Evolutionary conservation across 345 rosid genomes (phyloP).

Genomic region (Crucihimalaya himalaica): DNA sequence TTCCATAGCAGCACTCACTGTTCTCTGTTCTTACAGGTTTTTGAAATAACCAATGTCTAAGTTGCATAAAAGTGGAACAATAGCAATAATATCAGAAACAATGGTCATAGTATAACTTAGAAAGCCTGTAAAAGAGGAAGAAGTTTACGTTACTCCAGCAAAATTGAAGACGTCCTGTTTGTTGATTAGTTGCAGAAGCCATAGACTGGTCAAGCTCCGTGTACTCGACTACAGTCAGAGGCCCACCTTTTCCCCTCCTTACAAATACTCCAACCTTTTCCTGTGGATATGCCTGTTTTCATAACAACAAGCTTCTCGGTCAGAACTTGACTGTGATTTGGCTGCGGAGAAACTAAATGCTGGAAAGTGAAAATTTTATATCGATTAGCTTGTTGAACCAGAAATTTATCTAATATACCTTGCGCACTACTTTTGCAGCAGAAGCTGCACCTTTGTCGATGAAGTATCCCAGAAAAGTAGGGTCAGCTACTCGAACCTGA

Average conservation of each 20-base stretch:
- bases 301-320: constrained; percentile 16
- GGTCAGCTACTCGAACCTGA: constrained; percentile 99
- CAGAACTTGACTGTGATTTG: not conserved
- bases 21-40: not conserved
- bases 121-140: constrained; percentile 6
- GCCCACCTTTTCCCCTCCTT: constrained; percentile 97
- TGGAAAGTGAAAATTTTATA: not conserved
- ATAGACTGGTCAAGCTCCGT: constrained; percentile 81
- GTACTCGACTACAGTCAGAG: constrained; percentile 94
- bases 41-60: not conserved
- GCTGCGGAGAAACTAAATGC: not conserved
- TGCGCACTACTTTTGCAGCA: constrained; percentile 97
- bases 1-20: not conserved
- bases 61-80: constrained; percentile 6
- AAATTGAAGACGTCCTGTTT: constrained; percentile 93
- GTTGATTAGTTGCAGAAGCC: constrained; percentile 87
- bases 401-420: constrained; percentile 51
- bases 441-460: constrained; percentile 87
- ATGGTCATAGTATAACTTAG: not conserved
- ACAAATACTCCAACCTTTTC: constrained; percentile 99
- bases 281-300: constrained; percentile 84
- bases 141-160: constrained; percentile 95
- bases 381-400: not conserved
- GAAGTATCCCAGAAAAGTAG: constrained; percentile 96
- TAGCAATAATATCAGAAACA: not conserved